A percentile compares a stretch with the other conserved stretches of the same genome.
phyloP scores from a whole-genome alignment of 2,329 filamentous ascomycete genomes.

The Venturia aucupariae region DNA sequence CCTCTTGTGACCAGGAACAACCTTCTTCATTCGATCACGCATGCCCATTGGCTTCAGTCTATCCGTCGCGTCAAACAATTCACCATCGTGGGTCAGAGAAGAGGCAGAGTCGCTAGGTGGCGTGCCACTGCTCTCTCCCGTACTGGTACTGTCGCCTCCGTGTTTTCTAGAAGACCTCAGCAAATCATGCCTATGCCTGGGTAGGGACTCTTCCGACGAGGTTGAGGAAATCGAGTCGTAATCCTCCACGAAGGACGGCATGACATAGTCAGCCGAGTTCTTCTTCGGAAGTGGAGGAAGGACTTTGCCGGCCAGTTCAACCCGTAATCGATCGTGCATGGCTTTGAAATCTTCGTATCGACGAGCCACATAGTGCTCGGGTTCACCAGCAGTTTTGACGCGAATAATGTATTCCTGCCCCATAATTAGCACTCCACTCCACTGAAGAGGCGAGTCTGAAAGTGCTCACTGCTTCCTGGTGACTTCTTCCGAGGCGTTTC shows the following conservation, averaged over 20 bases:
- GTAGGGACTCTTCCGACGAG: conserved; percentile 52
- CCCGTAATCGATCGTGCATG: conserved; percentile 68
- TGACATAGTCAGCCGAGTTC: conserved; percentile 71
- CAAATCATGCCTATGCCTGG: background rate
- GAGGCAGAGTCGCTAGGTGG: conserved; percentile 4
- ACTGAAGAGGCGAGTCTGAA: background rate
- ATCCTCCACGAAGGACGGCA: conserved; percentile 47
- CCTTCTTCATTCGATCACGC: conserved; percentile 10
- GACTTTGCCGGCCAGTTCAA: conserved; percentile 84
- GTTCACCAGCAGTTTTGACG: conserved; percentile 66
- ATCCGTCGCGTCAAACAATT: background rate
- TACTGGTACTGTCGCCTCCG: background rate
- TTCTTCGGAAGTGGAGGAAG: conserved; percentile 81
- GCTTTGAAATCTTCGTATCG: conserved; percentile 81
- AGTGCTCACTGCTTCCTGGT: background rate
- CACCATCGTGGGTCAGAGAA: conserved; percentile 14
- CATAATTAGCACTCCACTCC: background rate
- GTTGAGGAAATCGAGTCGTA: conserved; percentile 70
- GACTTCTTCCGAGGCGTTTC: conserved; percentile 6
- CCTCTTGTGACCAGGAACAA: conserved; percentile 24
- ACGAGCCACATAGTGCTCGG: conserved; percentile 71
- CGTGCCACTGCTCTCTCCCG: background rate
- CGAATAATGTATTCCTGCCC: conserved; percentile 76
- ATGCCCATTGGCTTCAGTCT: conserved; percentile 10
- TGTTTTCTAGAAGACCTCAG: background rate